These are phyloP conservation scores for Salix brachista DNA, from an alignment of 345 rosid genomes.

Conservation along the genomic window DNA sequence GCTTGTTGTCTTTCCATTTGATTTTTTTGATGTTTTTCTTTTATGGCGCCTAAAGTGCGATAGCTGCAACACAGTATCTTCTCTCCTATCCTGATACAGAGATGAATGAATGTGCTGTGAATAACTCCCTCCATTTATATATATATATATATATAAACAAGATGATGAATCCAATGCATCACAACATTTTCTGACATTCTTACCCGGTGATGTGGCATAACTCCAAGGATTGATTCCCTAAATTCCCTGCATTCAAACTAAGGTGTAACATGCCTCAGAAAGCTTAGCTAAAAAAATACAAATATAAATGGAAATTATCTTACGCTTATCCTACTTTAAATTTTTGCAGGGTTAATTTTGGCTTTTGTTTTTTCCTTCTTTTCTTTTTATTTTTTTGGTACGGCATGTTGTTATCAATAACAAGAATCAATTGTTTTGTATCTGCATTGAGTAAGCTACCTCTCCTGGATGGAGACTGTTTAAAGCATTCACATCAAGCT, in stretches of 20 bases:
- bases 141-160: not conserved
- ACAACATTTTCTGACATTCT: slow-evolving; percentile 20
- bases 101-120: slow-evolving; percentile 8
- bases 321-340: not conserved
- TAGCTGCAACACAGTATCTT: slow-evolving; percentile 78
- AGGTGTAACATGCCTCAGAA: slow-evolving; percentile 38
- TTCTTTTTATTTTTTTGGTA: too few relatives aligned
- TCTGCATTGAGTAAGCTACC: slow-evolving; percentile 39
- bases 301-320: not conserved
- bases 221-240: slow-evolving; percentile 90
- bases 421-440: not conserved
- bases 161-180: not conserved
- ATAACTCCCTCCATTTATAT: slow-evolving; percentile 1
- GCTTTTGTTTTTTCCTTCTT: not conserved
- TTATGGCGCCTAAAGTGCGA: slow-evolving; percentile 86
- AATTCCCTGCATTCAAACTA: slow-evolving; percentile 96
- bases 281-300: slow-evolving; percentile 12
- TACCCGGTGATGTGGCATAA: slow-evolving; percentile 98
- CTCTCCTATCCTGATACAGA: slow-evolving; percentile 85
- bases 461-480: slow-evolving; percentile 90
- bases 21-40: slow-evolving; percentile 72
- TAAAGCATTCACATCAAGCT: slow-evolving; percentile 77
- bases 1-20: slow-evolving; percentile 57
- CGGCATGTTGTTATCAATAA: not conserved
- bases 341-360: not conserved